Base-by-base conservation (phyloP, 345 rosid species). In the Hibiscus trionum region DNA sequence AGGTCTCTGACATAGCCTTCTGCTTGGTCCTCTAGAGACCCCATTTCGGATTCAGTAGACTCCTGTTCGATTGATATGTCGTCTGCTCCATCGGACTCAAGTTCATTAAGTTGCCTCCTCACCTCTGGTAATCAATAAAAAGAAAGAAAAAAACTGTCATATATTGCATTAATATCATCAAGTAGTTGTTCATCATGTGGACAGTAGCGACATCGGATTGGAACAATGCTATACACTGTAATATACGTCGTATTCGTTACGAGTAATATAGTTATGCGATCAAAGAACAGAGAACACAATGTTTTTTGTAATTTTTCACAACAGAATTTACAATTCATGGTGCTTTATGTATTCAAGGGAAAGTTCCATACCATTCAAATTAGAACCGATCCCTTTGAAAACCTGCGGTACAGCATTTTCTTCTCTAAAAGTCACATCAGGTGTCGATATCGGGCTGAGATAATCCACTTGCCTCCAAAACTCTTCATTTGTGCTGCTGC, bases 1-100 rank as follows among this genome's bases (percentile, higher is more conserved):
- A 91, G 79, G 80, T 90, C 92, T 76, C 91, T 86, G 61, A 91
- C 78, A 78, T 85, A 93, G 5, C 81, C 76, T 81, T 90, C 86
- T 61, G 77, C 81, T 26, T 82, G 77, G 73, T 89, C 91, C 47
- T 87, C 89, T 62, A 89, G 72, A 77, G 82, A 90, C 1, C 59
- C 77, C 57, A 64, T 71, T 77, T 81, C 79, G 71, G 70, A 76
- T 73, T 79, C 90, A 16, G 11, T 5, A 4, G 82, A 69, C 75
- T 82, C 81, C 56, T 76, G 82, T 82, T 72, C 87, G 14, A 53
- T 37, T 67, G 77, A 77, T 12, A 74, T 56, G 61, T 77, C 82
- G 2, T 78, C 89, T 42, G 73, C 80, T 75, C 63, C 70, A 1
- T 81, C 77, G 0, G 86, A 84, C 37, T 80, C 87, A n/a, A 89